These are phyloP conservation scores for barrel medic (Medicago truncatula) DNA, from an alignment of 306 rosid genomes.

Conservation along the genomic window MtrunA17r5.0-ANR NC_053046.1:29506001-29506500, in stretches of 20 bases:
- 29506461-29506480: constrained; percentile 93
- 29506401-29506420: constrained; percentile 98
- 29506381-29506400: constrained; percentile 98
- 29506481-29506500: constrained; percentile 98
- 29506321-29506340: constrained; percentile 92
- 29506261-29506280: constrained; percentile 99
- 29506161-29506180: constrained; percentile 70
- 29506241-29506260: constrained; percentile 90
- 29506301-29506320: constrained; percentile 99
- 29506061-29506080: constrained; percentile 89
- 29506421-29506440: constrained; percentile 73
- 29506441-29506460: constrained; percentile 84
- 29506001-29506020: constrained; percentile 85
- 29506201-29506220: constrained; percentile 12
- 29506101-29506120: constrained; percentile 97
- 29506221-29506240: constrained; percentile 4
- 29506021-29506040: constrained; percentile 94
- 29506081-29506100: constrained; percentile 97
- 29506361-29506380: constrained; percentile 98
- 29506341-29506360: constrained; percentile 98
- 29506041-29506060: constrained; percentile 97
- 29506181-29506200: constrained; percentile 8
- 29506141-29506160: constrained; percentile 93
- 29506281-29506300: constrained; percentile 98
- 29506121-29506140: constrained; percentile 99